Evolutionary conservation across 2,329 filamentous ascomycete genomes (phyloP), one percentile per base, ranked within the genome.

Genomic region (Plenodomus tracheiphilus): DNA sequence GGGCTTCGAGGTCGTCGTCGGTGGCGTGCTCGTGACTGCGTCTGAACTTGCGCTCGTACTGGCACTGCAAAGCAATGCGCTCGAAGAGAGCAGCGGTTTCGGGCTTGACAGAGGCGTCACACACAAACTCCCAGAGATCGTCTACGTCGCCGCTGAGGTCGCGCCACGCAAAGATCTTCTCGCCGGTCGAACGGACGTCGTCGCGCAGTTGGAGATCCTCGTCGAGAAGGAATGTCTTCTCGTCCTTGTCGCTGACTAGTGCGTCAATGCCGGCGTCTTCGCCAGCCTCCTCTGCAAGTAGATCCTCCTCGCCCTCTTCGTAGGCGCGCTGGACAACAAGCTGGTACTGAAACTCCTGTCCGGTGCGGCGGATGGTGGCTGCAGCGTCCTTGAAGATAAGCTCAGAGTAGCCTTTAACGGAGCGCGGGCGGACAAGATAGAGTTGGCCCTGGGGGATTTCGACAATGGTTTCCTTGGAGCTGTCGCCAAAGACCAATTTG

Each of bases 321-420:
- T 96, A 99, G 50, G 93, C 93, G 52, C 94, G 85, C 72, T 99
- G 94, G 36, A 97, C 84, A 35, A 97, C 93, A 11, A 99, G 89
- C 73, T 99, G 94, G 72, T 97, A 99, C 67, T 99, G 92, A 67
- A 89, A 97, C 45, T 97, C 91, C 71, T 96, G 92, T 17, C 89
- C 92, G 15, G 94, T 97, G 56, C 90, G 86, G 58, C 95, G 88
- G 67, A 99, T 95, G 56, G 88, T 91, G 44, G 93, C 91, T 39
- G 91, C 89, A 34, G 91, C 88, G 85, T 99, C 94, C 74, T 94
- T 96, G 81, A 97, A 99, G 75, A 99, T 96, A 70, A 97, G 91
- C 75, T 99, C 94, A 1, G 93, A 97, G 73, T 97, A 97, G 59
- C 94, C 94, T 74, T 99, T 99, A 48, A 93, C 91, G 7, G 93